Evolutionary conservation across 331 rosid species (phyloP).

Genomic region (Cydonia oblonga): DNA sequence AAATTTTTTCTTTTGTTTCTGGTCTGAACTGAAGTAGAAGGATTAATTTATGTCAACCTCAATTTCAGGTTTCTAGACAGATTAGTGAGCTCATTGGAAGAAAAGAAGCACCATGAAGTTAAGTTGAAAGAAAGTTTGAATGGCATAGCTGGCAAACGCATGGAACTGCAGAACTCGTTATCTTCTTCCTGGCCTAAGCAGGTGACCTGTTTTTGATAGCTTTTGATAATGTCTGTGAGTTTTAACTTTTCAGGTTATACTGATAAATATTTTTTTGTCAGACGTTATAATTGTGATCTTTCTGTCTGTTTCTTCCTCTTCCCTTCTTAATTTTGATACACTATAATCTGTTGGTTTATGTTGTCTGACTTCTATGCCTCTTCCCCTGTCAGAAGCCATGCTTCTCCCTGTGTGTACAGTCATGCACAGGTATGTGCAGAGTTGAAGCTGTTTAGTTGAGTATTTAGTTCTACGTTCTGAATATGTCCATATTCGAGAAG

Average conservation of each 20-base stretch:
- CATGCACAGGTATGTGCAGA: not conserved
- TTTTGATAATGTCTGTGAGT: not conserved
- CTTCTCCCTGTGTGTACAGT: not conserved
- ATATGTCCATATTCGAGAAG: not conserved
- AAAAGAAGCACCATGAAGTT: conserved; percentile 81
- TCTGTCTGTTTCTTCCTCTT: too few species aligned
- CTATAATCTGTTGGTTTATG: not conserved
- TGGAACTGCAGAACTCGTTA: conserved; percentile 84
- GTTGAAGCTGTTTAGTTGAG: not conserved
- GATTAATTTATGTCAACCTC: conserved; percentile 9
- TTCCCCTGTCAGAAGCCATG: not conserved
- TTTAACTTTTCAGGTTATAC: not conserved
- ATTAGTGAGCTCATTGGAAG: conserved; percentile 72
- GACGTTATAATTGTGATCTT: too few species aligned
- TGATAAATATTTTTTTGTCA: too few species aligned
- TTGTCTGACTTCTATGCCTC: not conserved
- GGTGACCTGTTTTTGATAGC: conserved; percentile 25
- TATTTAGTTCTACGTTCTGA: not conserved
- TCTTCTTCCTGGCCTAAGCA: conserved; percentile 88
- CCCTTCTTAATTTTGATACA: not conserved
- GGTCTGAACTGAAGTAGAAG: not conserved
- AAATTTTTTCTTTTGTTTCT: not conserved
- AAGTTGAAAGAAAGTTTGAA: conserved; percentile 80
- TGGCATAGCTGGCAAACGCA: conserved; percentile 67
- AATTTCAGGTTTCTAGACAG: conserved; percentile 78